Conservation (phyloP, 352 stramenopile genomes). For the Thalassiosira livingstoniorum region DNA sequence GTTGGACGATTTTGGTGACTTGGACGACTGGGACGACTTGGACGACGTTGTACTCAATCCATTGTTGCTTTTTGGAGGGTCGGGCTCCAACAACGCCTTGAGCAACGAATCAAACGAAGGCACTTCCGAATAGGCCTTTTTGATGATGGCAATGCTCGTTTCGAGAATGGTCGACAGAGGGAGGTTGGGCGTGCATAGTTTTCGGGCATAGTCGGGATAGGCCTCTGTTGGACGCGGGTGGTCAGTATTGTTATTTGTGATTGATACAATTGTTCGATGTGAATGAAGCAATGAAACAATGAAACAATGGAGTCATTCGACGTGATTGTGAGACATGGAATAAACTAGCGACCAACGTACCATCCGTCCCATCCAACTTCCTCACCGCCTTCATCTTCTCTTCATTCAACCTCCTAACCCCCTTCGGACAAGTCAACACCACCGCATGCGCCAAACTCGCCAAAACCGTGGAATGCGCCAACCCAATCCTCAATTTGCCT, state of each 20-base stretch:
- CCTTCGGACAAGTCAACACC: conserved; percentile 88
- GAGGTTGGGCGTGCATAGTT: conserved; percentile 55
- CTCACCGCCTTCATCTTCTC: conserved; percentile 48
- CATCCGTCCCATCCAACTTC: conserved; percentile 36
- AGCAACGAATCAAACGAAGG: conserved; percentile 96
- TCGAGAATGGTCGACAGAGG: conserved; percentile 85
- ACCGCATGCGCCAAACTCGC: conserved; percentile 96
- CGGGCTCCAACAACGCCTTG: conserved; percentile 88
- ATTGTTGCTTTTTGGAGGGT: no score
- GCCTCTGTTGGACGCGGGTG: conserved; percentile 1
- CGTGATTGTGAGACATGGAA: no score
- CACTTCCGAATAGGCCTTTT: conserved; percentile 97
- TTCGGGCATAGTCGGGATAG: conserved; percentile 49
- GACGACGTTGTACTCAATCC: no score
- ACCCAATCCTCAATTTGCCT: conserved; percentile 97
- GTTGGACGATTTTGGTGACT: no score
- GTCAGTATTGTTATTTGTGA: not conserved
- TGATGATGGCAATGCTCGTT: conserved; percentile 92
- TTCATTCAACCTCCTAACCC: conserved; percentile 88
- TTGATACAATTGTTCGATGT: no score
- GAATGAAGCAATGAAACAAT: no score
- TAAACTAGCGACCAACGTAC: conserved; percentile 28
- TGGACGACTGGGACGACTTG: no score
- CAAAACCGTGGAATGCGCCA: conserved; percentile 97
- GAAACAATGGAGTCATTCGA: no score